These are phyloP conservation scores for Kodamaea neixiangensis DNA, from an alignment of 805 yeast genomes.

Conservation along the genomic window DNA sequence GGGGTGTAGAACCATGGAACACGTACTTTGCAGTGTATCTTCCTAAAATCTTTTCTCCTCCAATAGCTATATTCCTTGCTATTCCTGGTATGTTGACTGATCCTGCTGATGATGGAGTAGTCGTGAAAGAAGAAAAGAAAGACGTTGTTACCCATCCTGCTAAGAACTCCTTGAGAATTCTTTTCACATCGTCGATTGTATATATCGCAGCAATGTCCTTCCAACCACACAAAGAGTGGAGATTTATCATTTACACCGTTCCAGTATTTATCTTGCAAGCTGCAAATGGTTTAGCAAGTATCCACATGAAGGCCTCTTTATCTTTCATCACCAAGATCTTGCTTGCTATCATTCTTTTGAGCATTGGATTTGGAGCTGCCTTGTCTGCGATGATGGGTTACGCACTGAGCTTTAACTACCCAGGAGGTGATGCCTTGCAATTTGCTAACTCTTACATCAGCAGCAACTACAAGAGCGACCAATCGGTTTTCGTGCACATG, in stretches of 20 bases:
- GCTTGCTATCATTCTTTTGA: slow-evolving; percentile 22
- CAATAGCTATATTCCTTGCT: slow-evolving; percentile 44
- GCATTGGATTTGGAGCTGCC: slow-evolving; percentile 31
- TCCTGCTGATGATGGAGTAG: slow-evolving; percentile 39
- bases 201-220: slow-evolving; percentile 68
- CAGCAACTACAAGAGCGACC: slow-evolving; percentile 15
- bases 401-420: slow-evolving; percentile 76
- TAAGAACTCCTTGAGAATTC: slow-evolving; percentile 35
- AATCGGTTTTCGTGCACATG: slow-evolving; percentile 57
- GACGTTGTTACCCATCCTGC: slow-evolving; percentile 25
- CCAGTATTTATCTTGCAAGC: slow-evolving; percentile 70
- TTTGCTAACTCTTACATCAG: slow-evolving; percentile 49
- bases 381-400: slow-evolving; percentile 55
- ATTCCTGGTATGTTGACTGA: slow-evolving; percentile 46
- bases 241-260: slow-evolving; percentile 75
- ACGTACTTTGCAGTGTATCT: slow-evolving; percentile 64
- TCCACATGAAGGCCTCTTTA: slow-evolving; percentile 20
- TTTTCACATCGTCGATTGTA: slow-evolving; percentile 51
- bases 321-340: slow-evolving; percentile 30
- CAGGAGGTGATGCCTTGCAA: slow-evolving; percentile 79
- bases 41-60: slow-evolving; percentile 38
- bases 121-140: slow-evolving; percentile 8
- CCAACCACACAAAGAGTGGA: slow-evolving; percentile 94
- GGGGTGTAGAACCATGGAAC: slow-evolving; percentile 82
- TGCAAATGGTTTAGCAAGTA: slow-evolving; percentile 55